Conservation (phyloP, 176 grass and related monocot genomes). For the Aegilops longissima region DNA sequence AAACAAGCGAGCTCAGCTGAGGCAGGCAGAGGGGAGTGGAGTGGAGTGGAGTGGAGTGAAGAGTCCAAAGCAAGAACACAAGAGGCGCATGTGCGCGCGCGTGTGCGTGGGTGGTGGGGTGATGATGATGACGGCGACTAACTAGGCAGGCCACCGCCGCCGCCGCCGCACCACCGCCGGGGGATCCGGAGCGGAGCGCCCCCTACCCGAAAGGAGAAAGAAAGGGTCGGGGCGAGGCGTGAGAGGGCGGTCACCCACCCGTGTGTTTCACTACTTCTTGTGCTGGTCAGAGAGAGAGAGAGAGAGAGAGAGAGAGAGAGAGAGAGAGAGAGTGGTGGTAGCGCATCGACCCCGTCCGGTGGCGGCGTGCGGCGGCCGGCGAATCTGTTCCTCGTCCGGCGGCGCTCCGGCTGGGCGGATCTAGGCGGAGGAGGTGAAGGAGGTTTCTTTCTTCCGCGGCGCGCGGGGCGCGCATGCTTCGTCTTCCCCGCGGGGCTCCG, state of each 20-base stretch:
- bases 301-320: not conserved
- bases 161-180: slow-evolving; percentile 18
- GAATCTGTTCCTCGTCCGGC: not conserved
- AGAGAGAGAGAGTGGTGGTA: not conserved
- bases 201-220: slow-evolving; percentile 38
- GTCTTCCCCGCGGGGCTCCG: not conserved
- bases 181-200: slow-evolving; percentile 15
- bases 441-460: not conserved
- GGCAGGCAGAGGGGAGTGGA: not conserved
- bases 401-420: slow-evolving; percentile 18
- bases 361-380: not conserved
- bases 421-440: slow-evolving; percentile 6
- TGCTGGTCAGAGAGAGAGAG: not conserved
- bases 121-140: slow-evolving; percentile 16
- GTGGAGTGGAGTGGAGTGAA: slow-evolving; percentile 11
- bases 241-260: not conserved
- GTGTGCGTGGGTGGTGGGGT: slow-evolving; percentile 15
- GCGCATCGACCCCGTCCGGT: not conserved
- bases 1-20: slow-evolving; percentile 20
- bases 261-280: not conserved
- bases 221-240: not conserved
- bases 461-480: not conserved
- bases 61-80: slow-evolving; percentile 48
- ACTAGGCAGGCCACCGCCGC: not conserved
- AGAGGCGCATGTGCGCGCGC: slow-evolving; percentile 11